A percentile compares a stretch with the other conserved stretches of the same genome.
Evolutionary conservation across 805 yeast species (phyloP).

Genomic region (Schwanniomyces pseudopolymorphus): DNA sequence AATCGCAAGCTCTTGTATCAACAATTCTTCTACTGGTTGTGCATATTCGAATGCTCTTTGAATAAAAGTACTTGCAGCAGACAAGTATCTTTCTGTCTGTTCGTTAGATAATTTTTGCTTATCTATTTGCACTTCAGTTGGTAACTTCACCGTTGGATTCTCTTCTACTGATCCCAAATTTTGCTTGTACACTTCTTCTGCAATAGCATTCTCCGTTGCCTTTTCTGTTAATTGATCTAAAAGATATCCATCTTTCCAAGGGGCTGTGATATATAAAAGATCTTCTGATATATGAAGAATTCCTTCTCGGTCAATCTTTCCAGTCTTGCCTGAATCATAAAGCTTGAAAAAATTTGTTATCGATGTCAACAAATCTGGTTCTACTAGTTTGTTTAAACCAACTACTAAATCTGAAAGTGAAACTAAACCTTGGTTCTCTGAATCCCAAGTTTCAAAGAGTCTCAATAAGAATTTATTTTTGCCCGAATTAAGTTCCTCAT

Average conservation of each 20-base stretch:
- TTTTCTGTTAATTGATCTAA: conserved; percentile 65
- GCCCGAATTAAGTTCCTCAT: conserved; percentile 7
- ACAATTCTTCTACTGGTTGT: conserved; percentile 51
- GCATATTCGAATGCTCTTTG: conserved; percentile 91
- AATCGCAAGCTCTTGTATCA: conserved; percentile 37
- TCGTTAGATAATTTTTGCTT: conserved; percentile 58
- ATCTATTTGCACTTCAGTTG: conserved; percentile 61
- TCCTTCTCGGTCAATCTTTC: conserved; percentile 71
- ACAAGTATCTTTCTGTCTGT: conserved; percentile 77
- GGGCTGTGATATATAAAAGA: conserved; percentile 73
- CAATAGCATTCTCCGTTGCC: conserved; percentile 65
- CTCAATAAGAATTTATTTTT: conserved; percentile 42
- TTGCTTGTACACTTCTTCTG: conserved; percentile 55
- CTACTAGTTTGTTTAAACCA: conserved; percentile 70
- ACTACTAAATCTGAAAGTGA: conserved; percentile 66
- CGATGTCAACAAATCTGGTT: conserved; percentile 73
- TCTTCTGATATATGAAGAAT: conserved; percentile 88
- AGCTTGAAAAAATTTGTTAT: conserved; percentile 77
- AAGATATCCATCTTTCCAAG: conserved; percentile 73
- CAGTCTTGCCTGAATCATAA: conserved; percentile 61
- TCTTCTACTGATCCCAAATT: conserved; percentile 29
- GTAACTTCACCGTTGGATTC: conserved; percentile 41
- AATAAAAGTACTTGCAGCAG: conserved; percentile 84
- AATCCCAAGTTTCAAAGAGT: conserved; percentile 71
- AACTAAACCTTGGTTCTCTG: conserved; percentile 52